Conservation (phyloP, 2,329 filamentous ascomycete species). For the Diaporthe amygdali region DNA sequence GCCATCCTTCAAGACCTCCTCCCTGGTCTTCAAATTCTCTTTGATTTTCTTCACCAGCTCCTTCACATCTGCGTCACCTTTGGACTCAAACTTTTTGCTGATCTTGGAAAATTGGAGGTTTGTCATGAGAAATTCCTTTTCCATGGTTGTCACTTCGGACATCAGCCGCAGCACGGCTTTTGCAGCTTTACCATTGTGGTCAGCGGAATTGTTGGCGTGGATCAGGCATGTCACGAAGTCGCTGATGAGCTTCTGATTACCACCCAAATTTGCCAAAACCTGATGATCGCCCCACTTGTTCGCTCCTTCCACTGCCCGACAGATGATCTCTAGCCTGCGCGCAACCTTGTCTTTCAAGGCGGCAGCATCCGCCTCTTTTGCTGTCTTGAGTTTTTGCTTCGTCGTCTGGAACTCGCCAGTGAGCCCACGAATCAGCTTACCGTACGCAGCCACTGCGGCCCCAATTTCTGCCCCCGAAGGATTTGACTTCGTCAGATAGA, state of each 20-base stretch:
- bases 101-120: slow-evolving; percentile 71
- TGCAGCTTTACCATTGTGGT: slow-evolving; percentile 59
- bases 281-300: slow-evolving; percentile 59
- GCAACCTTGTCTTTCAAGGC: slow-evolving; percentile 47
- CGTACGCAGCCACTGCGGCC: slow-evolving; percentile 54
- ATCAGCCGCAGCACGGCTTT: slow-evolving; percentile 65
- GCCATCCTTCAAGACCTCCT: slow-evolving; percentile 32
- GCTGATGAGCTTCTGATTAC: slow-evolving; percentile 61
- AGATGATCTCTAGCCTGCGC: slow-evolving; percentile 53
- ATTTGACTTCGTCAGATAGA: slow-evolving; percentile 50
- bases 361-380: slow-evolving; percentile 44
- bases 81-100: slow-evolving; percentile 66
- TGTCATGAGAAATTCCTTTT: slow-evolving; percentile 61
- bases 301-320: slow-evolving; percentile 57
- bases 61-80: slow-evolving; percentile 69
- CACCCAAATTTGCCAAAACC: slow-evolving; percentile 63
- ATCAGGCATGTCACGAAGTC: slow-evolving; percentile 60
- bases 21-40: slow-evolving; percentile 32
- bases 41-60: slow-evolving; percentile 57
- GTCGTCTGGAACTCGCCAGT: slow-evolving; percentile 53
- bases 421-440: slow-evolving; percentile 54
- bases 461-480: slow-evolving; percentile 46
- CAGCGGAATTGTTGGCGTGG: slow-evolving; percentile 56
- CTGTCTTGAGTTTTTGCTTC: slow-evolving; percentile 49
- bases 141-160: slow-evolving; percentile 65